These are phyloP conservation scores for Calonectria pseudoreteaudii DNA, from an alignment of 2,329 filamentous ascomycete species.

Conservation along the genomic window DNA sequence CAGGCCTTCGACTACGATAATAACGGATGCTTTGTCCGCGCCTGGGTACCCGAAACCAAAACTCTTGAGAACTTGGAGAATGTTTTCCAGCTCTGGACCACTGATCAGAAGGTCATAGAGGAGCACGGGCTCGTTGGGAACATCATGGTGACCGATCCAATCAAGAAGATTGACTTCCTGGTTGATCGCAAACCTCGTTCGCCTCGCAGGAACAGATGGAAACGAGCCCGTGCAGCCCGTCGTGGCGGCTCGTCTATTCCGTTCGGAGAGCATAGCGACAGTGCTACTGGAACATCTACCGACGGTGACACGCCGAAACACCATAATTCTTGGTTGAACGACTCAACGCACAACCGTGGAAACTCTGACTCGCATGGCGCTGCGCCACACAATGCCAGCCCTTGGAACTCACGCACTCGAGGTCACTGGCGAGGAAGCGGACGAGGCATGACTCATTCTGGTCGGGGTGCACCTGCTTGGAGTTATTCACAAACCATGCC, in stretches of 20 bases:
- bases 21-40: constrained; percentile 75
- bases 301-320: constrained; percentile 27
- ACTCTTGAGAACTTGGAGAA: constrained; percentile 64
- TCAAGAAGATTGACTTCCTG: constrained; percentile 74
- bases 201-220: constrained; percentile 40
- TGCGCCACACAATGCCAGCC: not conserved
- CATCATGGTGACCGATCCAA: constrained; percentile 74
- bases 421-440: not conserved
- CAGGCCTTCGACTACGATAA: constrained; percentile 83
- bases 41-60: constrained; percentile 78
- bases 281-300: constrained; percentile 8
- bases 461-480: not conserved
- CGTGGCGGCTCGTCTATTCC: constrained; percentile 13
- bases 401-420: not conserved
- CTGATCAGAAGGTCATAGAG: constrained; percentile 68
- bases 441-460: not conserved
- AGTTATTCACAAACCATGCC: not conserved
- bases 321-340: not conserved
- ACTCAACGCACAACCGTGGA: constrained; percentile 14
- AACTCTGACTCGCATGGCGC: not conserved
- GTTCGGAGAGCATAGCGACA: not conserved
- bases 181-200: constrained; percentile 62
- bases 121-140: constrained; percentile 67
- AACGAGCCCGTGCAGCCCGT: constrained; percentile 39
- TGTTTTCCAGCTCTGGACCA: constrained; percentile 78